A percentile compares a stretch with the other conserved stretches of the same genome.
phyloP scores from a whole-genome alignment of 2,329 filamentous ascomycete genomes.

The Apiospora sp. region DNA sequence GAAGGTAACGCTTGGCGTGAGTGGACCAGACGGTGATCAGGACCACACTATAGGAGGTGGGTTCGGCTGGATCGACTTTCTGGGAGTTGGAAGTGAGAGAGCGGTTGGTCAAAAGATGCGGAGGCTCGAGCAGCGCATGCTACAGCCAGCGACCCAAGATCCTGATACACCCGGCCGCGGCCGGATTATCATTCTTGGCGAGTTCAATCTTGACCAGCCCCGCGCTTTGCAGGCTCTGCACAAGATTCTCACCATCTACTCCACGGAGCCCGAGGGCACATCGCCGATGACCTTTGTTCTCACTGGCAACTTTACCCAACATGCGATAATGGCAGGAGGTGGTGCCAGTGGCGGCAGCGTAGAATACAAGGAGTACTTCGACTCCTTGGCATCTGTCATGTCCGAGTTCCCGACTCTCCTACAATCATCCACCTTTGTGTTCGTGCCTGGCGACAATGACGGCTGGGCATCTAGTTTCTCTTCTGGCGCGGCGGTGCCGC shows the following conservation, averaged over 20 bases:
- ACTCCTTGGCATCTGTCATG: constrained; percentile 82
- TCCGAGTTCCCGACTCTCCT: constrained; percentile 85
- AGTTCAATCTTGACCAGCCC: constrained; percentile 86
- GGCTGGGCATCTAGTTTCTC: constrained; percentile 93
- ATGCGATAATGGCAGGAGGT: constrained; percentile 72
- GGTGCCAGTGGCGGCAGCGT: constrained; percentile 82
- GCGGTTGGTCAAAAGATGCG: constrained; percentile 86
- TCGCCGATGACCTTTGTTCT: constrained; percentile 83
- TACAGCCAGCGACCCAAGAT: constrained; percentile 51
- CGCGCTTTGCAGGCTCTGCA: constrained; percentile 81
- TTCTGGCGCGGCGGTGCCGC: constrained; percentile 73
- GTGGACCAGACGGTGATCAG: constrained; percentile 62
- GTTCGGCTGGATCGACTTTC: constrained; percentile 97
- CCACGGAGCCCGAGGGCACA: constrained; percentile 66
- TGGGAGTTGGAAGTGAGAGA: constrained; percentile 89
- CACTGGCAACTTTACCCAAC: constrained; percentile 81
- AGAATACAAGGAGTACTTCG: constrained; percentile 96
- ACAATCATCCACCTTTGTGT: constrained; percentile 82
- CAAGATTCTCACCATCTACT: constrained; percentile 80
- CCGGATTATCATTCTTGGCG: constrained; percentile 79
- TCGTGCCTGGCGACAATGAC: constrained; percentile 96
- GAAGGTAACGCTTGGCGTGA: constrained; percentile 78
- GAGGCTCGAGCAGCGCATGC: constrained; percentile 74
- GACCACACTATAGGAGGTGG: constrained; percentile 76
- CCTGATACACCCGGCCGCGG: constrained; percentile 50